phyloP scores from a whole-genome alignment of 148 eudicot species.

The Beta vulgaris region DNA sequence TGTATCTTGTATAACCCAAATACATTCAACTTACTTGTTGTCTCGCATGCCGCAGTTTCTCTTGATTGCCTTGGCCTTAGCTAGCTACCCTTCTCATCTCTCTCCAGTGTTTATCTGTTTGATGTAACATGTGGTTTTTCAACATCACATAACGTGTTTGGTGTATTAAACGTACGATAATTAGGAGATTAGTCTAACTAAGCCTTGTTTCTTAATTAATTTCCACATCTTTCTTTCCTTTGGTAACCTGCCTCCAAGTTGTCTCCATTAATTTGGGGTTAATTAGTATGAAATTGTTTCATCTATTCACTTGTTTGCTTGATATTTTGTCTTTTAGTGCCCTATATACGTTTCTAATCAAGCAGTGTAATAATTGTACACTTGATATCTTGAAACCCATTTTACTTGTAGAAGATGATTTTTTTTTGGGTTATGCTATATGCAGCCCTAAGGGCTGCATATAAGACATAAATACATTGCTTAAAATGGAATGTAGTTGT shows the following conservation, averaged over 20 bases:
- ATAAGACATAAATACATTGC: too few species aligned
- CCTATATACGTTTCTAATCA: neutral
- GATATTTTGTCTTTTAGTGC: neutral
- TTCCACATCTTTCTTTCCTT: neutral
- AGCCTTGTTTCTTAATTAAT: neutral
- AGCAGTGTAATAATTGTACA: neutral
- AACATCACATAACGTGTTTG: conserved; percentile 18
- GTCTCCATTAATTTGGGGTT: neutral
- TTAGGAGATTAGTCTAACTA: neutral
- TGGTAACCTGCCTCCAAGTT: neutral
- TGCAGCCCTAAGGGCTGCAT: too few species aligned
- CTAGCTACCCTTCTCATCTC: neutral
- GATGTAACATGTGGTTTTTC: conserved; percentile 27
- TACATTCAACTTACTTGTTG: neutral
- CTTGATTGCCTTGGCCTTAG: neutral
- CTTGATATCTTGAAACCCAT: neutral
- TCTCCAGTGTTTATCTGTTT: conserved; percentile 6
- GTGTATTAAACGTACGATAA: neutral
- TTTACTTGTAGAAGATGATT: neutral
- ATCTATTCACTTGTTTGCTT: neutral
- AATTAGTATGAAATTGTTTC: neutral
- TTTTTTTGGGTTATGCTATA: too few species aligned
- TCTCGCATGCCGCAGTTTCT: neutral
- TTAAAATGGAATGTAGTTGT: too few species aligned
- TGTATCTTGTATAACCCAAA: conserved; percentile 1